Conservation (phyloP, 306 rosid species). For the Sicyos baderoa region DNA sequence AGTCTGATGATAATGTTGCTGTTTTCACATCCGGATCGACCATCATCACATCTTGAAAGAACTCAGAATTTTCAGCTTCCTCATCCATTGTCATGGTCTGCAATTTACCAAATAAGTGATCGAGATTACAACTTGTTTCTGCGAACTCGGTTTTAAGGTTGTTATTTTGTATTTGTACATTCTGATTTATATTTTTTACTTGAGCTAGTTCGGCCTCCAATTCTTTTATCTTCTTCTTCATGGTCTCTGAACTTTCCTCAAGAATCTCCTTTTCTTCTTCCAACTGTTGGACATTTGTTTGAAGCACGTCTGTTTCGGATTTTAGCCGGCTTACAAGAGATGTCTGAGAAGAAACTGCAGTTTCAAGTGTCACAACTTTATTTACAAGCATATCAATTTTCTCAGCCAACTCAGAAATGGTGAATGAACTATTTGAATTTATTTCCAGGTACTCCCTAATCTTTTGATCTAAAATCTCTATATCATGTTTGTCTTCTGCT, state of each 20-base stretch:
- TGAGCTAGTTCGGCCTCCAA: conserved; percentile 56
- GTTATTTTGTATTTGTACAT: conserved; percentile 28
- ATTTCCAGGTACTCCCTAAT: conserved; percentile 32
- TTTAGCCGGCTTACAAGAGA: conserved; percentile 43
- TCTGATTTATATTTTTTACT: conserved; percentile 36
- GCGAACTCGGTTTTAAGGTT: conserved; percentile 40
- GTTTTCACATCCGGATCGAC: conserved; percentile 17
- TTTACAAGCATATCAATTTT: conserved; percentile 66
- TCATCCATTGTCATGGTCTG: conserved; percentile 38
- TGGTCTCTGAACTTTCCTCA: conserved; percentile 39
- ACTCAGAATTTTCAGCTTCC: conserved; percentile 30
- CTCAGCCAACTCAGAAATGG: conserved; percentile 60
- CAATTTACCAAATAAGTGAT: conserved; percentile 48
- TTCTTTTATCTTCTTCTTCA: conserved; percentile 41
- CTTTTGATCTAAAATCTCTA: conserved; percentile 20
- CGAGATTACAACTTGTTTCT: conserved; percentile 46
- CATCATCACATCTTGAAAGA: conserved; percentile 20
- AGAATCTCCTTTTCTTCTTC: conserved; percentile 65
- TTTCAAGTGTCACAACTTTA: conserved; percentile 58
- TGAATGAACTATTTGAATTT: conserved; percentile 35
- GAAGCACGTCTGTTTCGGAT: conserved; percentile 64
- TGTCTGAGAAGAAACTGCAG: conserved; percentile 50
- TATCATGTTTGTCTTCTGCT: conserved; percentile 21
- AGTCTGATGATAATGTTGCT: conserved; percentile 21
- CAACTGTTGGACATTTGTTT: conserved; percentile 35